Evolutionary conservation across 1,284 basidiomycete species (phyloP).

Genomic region (Xerocomus amazonicus): DNA sequence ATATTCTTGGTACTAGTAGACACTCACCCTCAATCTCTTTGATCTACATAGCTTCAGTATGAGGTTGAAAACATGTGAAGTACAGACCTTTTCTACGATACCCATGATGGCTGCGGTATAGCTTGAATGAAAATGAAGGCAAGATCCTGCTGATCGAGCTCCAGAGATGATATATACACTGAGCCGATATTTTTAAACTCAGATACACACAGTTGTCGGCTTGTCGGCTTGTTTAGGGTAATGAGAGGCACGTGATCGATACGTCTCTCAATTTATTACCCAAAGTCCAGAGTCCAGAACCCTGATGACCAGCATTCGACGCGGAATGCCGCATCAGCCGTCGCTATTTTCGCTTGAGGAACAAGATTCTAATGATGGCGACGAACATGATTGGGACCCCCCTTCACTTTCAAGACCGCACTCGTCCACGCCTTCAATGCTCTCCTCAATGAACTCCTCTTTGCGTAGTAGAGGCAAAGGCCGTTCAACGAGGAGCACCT

Average conservation of each 20-base stretch:
- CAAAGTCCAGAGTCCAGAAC: too few relatives aligned
- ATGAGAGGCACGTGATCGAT: not conserved
- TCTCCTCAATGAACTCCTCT: constrained; percentile 29
- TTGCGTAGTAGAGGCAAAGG: constrained; percentile 33
- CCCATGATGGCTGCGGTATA: constrained; percentile 60
- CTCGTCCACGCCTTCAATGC: constrained; percentile 27
- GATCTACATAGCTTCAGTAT: constrained; percentile 48
- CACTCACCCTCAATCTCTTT: constrained; percentile 86
- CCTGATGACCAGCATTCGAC: constrained; percentile 35
- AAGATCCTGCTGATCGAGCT: too few relatives aligned
- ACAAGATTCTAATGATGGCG: constrained; percentile 46
- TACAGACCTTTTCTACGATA: constrained; percentile 78
- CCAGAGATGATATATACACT: too few relatives aligned
- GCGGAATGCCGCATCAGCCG: constrained; percentile 49
- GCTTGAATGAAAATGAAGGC: too few relatives aligned
- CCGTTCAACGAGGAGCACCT: constrained; percentile 36
- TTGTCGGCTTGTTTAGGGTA: not conserved
- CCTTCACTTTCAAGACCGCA: constrained; percentile 32
- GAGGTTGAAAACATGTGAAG: not conserved
- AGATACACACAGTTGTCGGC: too few relatives aligned
- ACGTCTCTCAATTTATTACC: too few relatives aligned
- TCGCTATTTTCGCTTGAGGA: constrained; percentile 67
- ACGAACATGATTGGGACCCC: constrained; percentile 45
- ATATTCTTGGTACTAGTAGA: not conserved
- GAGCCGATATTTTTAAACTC: too few relatives aligned